Percentiles rank a stretch among this genome's conserved stretches.
These are phyloP conservation scores for Nitzschia palea DNA, from an alignment of 108 stramenopile species.

Conservation along the genomic window DNA sequence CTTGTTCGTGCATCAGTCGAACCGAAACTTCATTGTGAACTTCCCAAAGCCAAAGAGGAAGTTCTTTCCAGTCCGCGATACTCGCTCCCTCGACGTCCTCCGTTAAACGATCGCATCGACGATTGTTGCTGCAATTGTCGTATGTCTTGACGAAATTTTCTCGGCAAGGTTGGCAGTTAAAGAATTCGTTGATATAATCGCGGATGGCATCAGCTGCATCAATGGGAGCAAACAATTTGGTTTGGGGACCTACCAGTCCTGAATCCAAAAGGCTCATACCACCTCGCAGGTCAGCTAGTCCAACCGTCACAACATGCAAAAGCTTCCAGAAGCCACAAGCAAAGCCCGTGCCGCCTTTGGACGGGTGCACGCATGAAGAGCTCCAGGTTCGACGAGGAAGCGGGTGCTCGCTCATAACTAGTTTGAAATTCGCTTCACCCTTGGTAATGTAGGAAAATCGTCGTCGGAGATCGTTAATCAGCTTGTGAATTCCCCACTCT, in stretches of 20 bases:
- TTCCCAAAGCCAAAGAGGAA: slow-evolving; percentile 83
- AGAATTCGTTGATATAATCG: slow-evolving; percentile 78
- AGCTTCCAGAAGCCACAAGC: slow-evolving; percentile 86
- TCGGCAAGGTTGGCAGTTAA: slow-evolving; percentile 70
- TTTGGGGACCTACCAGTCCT: slow-evolving; percentile 26
- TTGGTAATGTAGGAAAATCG: slow-evolving; percentile 40
- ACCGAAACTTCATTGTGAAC: slow-evolving; percentile 83
- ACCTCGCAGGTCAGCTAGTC: slow-evolving; percentile 72
- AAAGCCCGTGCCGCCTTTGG: slow-evolving; percentile 31
- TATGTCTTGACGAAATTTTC: slow-evolving; percentile 70
- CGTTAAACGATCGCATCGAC: slow-evolving; percentile 70
- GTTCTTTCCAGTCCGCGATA: slow-evolving; percentile 71
- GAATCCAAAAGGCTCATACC: slow-evolving; percentile 46
- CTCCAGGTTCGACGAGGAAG: slow-evolving; percentile 39
- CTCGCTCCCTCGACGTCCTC: slow-evolving; percentile 17
- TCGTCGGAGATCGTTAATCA: slow-evolving; percentile 43
- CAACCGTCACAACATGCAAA: slow-evolving; percentile 72
- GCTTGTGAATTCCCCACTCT: slow-evolving; percentile 56
- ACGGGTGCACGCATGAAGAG: slow-evolving; percentile 17
- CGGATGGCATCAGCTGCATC: slow-evolving; percentile 44
- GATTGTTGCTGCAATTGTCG: slow-evolving; percentile 70
- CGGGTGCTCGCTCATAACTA: slow-evolving; percentile 23
- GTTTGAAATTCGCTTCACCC: slow-evolving; percentile 35
- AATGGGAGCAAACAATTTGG: slow-evolving; percentile 40
- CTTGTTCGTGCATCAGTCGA: slow-evolving; percentile 46